phyloP scores from a whole-genome alignment of 441 rosid genomes.

The Populus tomentosa region DNA sequence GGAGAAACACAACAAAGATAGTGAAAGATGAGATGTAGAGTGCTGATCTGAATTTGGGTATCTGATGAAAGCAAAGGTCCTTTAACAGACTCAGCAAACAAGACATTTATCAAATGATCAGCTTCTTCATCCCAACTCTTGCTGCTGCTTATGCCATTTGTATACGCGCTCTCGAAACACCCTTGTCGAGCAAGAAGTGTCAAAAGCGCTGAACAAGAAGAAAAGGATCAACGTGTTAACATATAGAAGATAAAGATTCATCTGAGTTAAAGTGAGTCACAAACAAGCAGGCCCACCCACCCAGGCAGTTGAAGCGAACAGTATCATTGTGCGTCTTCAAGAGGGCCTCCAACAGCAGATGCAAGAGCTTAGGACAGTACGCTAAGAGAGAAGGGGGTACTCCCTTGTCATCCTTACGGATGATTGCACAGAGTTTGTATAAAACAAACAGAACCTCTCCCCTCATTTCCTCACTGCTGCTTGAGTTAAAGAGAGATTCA shows the following conservation, averaged over 20 bases:
- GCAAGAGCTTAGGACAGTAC: slow-evolving; percentile 61
- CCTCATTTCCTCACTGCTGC: slow-evolving; percentile 76
- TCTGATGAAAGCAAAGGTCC: slow-evolving; percentile 92
- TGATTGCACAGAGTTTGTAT: slow-evolving; percentile 53
- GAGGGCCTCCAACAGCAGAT: slow-evolving; percentile 68
- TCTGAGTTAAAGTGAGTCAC: background rate
- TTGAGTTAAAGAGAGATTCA: slow-evolving; percentile 14
- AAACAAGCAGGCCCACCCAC: slow-evolving; percentile 36
- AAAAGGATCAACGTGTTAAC: slow-evolving; percentile 6
- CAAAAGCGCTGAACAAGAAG: slow-evolving; percentile 59
- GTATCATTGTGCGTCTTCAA: slow-evolving; percentile 78
- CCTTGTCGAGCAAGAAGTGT: slow-evolving; percentile 63
- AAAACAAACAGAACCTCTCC: slow-evolving; percentile 85
- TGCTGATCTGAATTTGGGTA: slow-evolving; percentile 64
- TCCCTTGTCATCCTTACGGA: slow-evolving; percentile 34
- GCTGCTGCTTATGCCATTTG: slow-evolving; percentile 38
- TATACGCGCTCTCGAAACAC: slow-evolving; percentile 38
- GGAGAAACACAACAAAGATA: slow-evolving; percentile 44
- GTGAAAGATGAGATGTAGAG: slow-evolving; percentile 65
- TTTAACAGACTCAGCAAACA: slow-evolving; percentile 90
- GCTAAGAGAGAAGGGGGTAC: slow-evolving; percentile 43
- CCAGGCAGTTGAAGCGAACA: slow-evolving; percentile 87
- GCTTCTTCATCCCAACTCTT: slow-evolving; percentile 50
- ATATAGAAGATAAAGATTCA: background rate
- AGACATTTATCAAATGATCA: slow-evolving; percentile 46